Percentiles rank a stretch among this genome's conserved stretches.
These are phyloP conservation scores for Leccinum angustisporum DNA, from an alignment of 1,284 basidiomycete species.

Conservation along the genomic window DNA sequence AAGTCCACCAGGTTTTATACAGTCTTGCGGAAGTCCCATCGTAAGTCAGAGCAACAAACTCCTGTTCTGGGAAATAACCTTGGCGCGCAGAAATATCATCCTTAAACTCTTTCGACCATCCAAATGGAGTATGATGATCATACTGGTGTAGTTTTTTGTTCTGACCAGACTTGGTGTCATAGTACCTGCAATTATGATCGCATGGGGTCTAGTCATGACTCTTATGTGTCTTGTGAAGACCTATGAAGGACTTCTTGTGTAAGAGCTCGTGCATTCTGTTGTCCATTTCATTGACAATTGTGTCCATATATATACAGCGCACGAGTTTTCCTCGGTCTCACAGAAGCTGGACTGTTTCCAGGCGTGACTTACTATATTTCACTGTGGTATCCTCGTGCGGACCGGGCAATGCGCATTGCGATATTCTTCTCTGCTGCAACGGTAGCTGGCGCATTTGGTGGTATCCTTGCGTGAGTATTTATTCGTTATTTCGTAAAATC, in stretches of 20 bases:
- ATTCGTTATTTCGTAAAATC: background rate
- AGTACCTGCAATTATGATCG: constrained; percentile 52
- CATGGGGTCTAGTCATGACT: constrained; percentile 48
- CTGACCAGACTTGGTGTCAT: constrained; percentile 1
- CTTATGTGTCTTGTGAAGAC: constrained; percentile 40
- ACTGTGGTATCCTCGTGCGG: constrained; percentile 52
- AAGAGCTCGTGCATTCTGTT: constrained; percentile 1
- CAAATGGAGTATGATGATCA: constrained; percentile 41
- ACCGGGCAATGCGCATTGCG: constrained; percentile 51
- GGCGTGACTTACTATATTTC: constrained; percentile 56
- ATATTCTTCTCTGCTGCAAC: constrained; percentile 62
- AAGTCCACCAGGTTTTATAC: constrained; percentile 39
- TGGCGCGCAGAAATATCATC: constrained; percentile 41
- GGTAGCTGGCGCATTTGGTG: constrained; percentile 47
- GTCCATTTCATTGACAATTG: constrained; percentile 6
- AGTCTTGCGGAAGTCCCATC: constrained; percentile 49
- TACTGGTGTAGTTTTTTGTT: background rate
- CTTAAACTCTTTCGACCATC: constrained; percentile 49
- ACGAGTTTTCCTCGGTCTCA: constrained; percentile 52
- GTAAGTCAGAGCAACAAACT: constrained; percentile 30
- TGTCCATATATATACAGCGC: constrained; percentile 33
- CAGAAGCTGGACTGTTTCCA: constrained; percentile 56
- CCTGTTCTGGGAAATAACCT: constrained; percentile 6
- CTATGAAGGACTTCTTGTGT: constrained; percentile 34
- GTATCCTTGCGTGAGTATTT: constrained; percentile 34